A percentile compares a stretch with the other conserved stretches of the same genome.
phyloP scores from a whole-genome alignment of 352 stramenopile genomes.

The Phytophthora syringae region DNA sequence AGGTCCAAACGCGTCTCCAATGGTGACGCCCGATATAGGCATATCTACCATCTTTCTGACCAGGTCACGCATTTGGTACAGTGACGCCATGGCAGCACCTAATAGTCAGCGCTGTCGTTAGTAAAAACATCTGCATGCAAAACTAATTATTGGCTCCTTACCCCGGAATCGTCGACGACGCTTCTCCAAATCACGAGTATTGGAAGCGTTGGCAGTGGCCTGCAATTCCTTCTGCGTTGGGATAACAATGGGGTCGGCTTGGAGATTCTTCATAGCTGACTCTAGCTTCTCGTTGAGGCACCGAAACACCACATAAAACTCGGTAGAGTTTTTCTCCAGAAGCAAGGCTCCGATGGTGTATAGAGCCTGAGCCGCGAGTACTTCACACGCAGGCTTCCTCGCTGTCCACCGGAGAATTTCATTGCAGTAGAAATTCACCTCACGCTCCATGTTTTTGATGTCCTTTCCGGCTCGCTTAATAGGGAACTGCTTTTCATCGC shows the following conservation, averaged over 20 bases:
- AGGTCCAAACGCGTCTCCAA: conserved; percentile 24
- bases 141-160: conserved; percentile 21
- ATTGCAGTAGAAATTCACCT: conserved; percentile 81
- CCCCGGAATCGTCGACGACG: conserved; percentile 35
- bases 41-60: conserved; percentile 34
- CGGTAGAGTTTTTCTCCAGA: conserved; percentile 51
- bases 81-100: conserved; percentile 44
- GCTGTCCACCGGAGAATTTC: conserved; percentile 57
- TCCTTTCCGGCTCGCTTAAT: conserved; percentile 19
- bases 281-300: conserved; percentile 52
- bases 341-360: conserved; percentile 51
- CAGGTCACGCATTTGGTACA: conserved; percentile 59
- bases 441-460: conserved; percentile 61
- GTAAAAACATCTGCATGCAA: neutral
- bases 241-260: conserved; percentile 3
- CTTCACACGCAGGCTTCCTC: conserved; percentile 28
- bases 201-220: neutral
- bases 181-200: conserved; percentile 9
- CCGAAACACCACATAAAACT: conserved; percentile 60
- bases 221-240: conserved; percentile 9
- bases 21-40: conserved; percentile 16
- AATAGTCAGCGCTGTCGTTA: conserved; percentile 6
- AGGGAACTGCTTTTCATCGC: conserved; percentile 25
- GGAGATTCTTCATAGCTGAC: conserved; percentile 26
- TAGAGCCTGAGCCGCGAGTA: conserved; percentile 52